Evolutionary conservation across 1,284 basidiomycete genomes (phyloP).

Genomic region (Schizophyllum amplum): DNA sequence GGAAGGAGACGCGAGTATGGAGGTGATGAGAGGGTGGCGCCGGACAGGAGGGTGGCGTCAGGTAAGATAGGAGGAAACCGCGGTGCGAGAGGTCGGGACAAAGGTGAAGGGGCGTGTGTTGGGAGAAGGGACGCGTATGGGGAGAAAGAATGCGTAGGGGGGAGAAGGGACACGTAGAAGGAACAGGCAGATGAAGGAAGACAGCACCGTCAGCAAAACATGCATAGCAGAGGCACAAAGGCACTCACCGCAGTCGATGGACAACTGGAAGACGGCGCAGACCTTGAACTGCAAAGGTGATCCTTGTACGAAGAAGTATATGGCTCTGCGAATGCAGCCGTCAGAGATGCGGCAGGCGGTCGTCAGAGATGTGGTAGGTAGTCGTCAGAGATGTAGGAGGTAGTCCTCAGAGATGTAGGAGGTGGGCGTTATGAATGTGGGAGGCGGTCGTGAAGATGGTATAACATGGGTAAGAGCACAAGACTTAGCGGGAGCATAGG

Average conservation of each 20-base stretch:
- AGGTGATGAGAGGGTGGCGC: neutral
- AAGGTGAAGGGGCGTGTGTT: too few relatives aligned
- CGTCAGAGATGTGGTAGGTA: neutral
- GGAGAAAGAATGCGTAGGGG: conserved; percentile 7
- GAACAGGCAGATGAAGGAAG: too few relatives aligned
- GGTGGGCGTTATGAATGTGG: too few relatives aligned
- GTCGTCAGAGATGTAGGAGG: neutral
- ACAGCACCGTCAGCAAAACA: too few relatives aligned
- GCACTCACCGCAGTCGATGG: conserved; percentile 61
- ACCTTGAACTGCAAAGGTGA: conserved; percentile 74
- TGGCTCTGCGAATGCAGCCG: too few relatives aligned
- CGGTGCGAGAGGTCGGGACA: too few relatives aligned
- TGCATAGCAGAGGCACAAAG: too few relatives aligned
- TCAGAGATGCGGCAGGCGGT: neutral
- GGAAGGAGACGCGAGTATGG: too few relatives aligned
- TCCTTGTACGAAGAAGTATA: conserved; percentile 67
- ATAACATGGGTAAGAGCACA: too few relatives aligned
- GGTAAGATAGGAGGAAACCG: conserved; percentile 9
- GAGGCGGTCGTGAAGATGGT: too few relatives aligned
- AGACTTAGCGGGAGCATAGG: too few relatives aligned
- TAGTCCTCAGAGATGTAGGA: neutral
- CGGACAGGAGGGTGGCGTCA: neutral
- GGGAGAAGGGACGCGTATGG: conserved; percentile 1
- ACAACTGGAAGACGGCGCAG: conserved; percentile 75
- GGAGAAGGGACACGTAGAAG: too few relatives aligned